Conservation (phyloP, 1,139 yeast genomes). For the Trichomonascaceae sp. region DNA sequence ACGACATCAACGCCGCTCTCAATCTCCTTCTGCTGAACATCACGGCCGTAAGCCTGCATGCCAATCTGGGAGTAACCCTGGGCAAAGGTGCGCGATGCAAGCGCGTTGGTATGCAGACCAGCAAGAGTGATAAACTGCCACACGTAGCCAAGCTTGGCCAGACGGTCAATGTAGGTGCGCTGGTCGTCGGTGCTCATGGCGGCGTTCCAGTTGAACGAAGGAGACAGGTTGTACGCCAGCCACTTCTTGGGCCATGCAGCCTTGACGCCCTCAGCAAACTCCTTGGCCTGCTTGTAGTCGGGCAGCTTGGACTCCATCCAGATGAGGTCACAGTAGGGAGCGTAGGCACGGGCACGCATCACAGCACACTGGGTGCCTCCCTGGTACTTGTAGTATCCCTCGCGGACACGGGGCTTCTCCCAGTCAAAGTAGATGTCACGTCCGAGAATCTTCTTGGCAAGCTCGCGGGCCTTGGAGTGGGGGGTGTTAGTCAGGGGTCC, state of each 20-base stretch:
- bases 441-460: constrained; percentile 69
- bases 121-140: constrained; percentile 99
- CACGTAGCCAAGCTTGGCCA: constrained; percentile 81
- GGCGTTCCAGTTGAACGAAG: constrained; percentile 95
- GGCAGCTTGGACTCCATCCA: constrained; percentile 99
- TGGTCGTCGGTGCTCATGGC: constrained; percentile 86
- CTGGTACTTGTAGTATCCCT: constrained; percentile 91
- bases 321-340: constrained; percentile 89
- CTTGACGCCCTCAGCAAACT: constrained; percentile 86
- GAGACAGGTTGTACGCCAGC: constrained; percentile 93
- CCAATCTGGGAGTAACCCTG: constrained; percentile 69
- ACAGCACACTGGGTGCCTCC: constrained; percentile 98
- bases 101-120: constrained; percentile 91
- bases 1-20: constrained; percentile 87
- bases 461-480: constrained; percentile 63
- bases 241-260: constrained; percentile 75
- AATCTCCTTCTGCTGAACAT: constrained; percentile 80
- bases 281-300: constrained; percentile 85
- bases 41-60: constrained; percentile 90
- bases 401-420: constrained; percentile 94
- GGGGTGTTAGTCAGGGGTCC: constrained; percentile 67
- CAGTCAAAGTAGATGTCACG: constrained; percentile 84
- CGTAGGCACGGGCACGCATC: constrained; percentile 91
- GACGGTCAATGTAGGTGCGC: constrained; percentile 77
- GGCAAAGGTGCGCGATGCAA: constrained; percentile 80